Base-by-base conservation (phyloP, 2,329 filamentous ascomycete genomes). In the Tympanopsis confertula region DNA sequence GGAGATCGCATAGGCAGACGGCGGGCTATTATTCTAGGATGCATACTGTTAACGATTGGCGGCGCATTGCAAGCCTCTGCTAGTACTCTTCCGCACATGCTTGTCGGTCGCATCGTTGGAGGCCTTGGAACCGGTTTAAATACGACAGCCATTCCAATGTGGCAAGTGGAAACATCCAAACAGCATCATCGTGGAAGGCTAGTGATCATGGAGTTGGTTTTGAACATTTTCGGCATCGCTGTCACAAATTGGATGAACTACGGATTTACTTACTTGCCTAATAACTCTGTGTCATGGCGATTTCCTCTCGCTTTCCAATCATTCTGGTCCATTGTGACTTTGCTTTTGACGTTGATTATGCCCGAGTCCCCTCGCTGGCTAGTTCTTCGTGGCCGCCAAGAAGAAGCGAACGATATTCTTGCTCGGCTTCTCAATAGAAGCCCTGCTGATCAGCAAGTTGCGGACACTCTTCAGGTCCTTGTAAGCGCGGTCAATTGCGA, bases 141-240 rank as follows among this genome's bases (percentile, higher is more conserved):
- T 41, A 66, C 62, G 1, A 62, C 59, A 4, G 62, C 59, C 14
- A 59, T 68, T 13, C 59, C 59, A 7, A 59, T 56, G 13, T 61
- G 59, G 47, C 59, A 61, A 45, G 57, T 58, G 39, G 58, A 55
- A 54, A 66, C 54, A 37, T 50, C 49, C 43, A 47, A 51, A n/a
- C 66, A 71, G 0, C 68, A 65, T 46, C 76, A 75, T 52, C 66
- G 74, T 44, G 74, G 74, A 44, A 63, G 74, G 22, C 54, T 78
- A 38, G 76, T 78, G 45, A 76, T 72, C 51, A 73, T 77, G 35
- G 71, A 62, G 39, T 59, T 59, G 17, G 58, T 58, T 3, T 57
- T 58, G 39, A 59, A 62, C 20, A 59, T 59, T 19, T 59, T 62
- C 29, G 60, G 60, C 35, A 62, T 58, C 10, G 49, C 64, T 47